Evolutionary conservation across 805 yeast genomes (phyloP).

Genomic region (Debaryomyces castellii): DNA sequence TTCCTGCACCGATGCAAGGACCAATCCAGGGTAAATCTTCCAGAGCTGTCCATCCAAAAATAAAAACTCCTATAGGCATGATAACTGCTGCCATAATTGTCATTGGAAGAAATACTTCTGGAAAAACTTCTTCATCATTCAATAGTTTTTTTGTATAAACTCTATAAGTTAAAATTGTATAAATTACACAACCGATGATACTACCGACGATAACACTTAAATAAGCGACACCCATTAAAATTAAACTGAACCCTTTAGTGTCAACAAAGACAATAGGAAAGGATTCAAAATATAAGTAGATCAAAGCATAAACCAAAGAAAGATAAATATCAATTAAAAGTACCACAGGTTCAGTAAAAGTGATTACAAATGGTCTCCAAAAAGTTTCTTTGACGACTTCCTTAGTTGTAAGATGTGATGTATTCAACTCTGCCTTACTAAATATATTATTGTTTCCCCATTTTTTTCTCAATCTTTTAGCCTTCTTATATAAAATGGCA

Average conservation of each 20-base stretch:
- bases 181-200: constrained; percentile 33
- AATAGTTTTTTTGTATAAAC: constrained; percentile 14
- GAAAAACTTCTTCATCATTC: constrained; percentile 21
- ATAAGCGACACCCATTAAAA: constrained; percentile 35
- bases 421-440: constrained; percentile 38
- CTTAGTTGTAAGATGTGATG: constrained; percentile 7
- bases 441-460: constrained; percentile 51
- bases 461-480: constrained; percentile 42
- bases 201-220: constrained; percentile 45
- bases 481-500: constrained; percentile 48
- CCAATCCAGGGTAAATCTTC: constrained; percentile 42
- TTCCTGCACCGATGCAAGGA: constrained; percentile 39
- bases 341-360: constrained; percentile 54
- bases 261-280: constrained; percentile 51
- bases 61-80: constrained; percentile 37
- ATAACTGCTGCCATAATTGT: constrained; percentile 35
- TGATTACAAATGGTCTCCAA: constrained; percentile 51
- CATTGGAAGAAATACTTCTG: constrained; percentile 36
- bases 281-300: constrained; percentile 60
- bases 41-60: constrained; percentile 47
- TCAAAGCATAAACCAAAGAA: constrained; percentile 51
- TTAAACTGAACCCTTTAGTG: constrained; percentile 40
- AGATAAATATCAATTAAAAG: constrained; percentile 50
- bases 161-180: constrained; percentile 41
- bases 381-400: constrained; percentile 23